phyloP scores from a whole-genome alignment of 192 early-diverging fungal genomes.

The Rhizoclosmatium sp. region DNA sequence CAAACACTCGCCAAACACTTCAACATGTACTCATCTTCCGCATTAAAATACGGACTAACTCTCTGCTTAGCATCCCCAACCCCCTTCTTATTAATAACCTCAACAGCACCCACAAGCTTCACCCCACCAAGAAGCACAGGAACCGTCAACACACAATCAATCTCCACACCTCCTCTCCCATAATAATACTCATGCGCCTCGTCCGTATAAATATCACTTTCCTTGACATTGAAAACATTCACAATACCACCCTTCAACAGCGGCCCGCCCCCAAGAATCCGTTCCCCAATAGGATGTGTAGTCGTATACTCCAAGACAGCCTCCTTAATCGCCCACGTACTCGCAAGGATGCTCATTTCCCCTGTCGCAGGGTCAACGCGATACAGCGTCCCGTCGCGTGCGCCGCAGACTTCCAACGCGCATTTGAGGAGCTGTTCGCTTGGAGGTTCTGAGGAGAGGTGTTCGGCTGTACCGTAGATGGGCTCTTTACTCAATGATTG shows the following conservation, averaged over 20 bases:
- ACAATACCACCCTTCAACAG: conserved; percentile 53
- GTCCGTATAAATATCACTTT: conserved; percentile 51
- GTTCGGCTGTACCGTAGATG: conserved; percentile 35
- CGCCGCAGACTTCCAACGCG: conserved; percentile 38
- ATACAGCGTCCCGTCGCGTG: conserved; percentile 44
- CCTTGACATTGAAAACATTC: conserved; percentile 57
- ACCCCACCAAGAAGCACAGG: conserved; percentile 41
- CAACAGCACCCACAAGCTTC: conserved; percentile 51
- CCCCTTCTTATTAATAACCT: conserved; percentile 56
- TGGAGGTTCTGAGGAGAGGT: neutral
- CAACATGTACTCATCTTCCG: conserved; percentile 60
- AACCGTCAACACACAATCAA: conserved; percentile 56
- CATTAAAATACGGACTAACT: conserved; percentile 53
- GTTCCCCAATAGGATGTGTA: neutral
- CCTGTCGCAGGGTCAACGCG: conserved; percentile 38
- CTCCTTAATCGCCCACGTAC: conserved; percentile 40
- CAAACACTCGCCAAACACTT: conserved; percentile 49
- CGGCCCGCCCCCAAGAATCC: conserved; percentile 31
- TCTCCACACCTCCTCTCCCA: conserved; percentile 29
- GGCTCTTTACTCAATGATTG: conserved; percentile 28
- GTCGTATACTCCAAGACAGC: neutral
- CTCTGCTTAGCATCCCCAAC: neutral
- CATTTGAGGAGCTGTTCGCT: conserved; percentile 32
- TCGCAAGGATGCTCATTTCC: conserved; percentile 34
- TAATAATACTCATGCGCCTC: conserved; percentile 44